Evolutionary conservation across 352 stramenopile genomes (phyloP), one percentile per base, ranked within the genome.

Genomic region (Pythium insidiosum): DNA sequence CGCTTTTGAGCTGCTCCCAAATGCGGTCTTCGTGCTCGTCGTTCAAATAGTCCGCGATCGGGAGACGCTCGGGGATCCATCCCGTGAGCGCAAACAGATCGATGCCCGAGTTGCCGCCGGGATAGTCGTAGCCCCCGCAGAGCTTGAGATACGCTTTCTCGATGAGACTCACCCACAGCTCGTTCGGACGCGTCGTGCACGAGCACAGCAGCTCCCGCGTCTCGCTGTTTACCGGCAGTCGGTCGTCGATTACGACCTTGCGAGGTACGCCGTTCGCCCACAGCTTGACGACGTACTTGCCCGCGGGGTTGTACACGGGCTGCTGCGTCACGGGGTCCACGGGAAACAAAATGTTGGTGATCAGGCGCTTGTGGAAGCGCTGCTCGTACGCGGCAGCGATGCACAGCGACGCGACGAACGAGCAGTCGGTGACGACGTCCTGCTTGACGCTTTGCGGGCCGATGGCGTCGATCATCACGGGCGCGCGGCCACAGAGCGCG

Each of bases 91-190:
- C 92, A 69, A 98, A 98, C 18, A 99, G 64, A 68, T 99, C 96
- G 35, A 98, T 96, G 16, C 94, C 92, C 43, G 81, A 97, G 64
- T 98, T 98, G 21, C 87, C 95, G 15, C 96, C 96, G 25, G 95
- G 91, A 68, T 98, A 99, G 54, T 98, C 81, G 55, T 99, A 99
- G 1, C 95, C 94, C 28, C 96, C 96, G 45, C 93, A 95, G 5
- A 99, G 71, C 61, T 99, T 99, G 53, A 99, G 72, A 51, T 98
- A 99, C 3, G 96, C 96, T 55, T 99, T 99, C 74, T 99, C 96
- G 24, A 99, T 95, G 12, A 99, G 77, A 50, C 79, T 91, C n/a
- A 98, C 95, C 77, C 77, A 93, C 9, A 93, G 59, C 31, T 94
- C 82, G 51, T 91, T 91, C 58, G 82, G 67, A 31, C 46, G 63